A percentile compares a stretch with the other conserved stretches of the same genome.
phyloP scores from a whole-genome alignment of 495 filamentous ascomycete species.

The Trichocladium uniseriatum region DNA sequence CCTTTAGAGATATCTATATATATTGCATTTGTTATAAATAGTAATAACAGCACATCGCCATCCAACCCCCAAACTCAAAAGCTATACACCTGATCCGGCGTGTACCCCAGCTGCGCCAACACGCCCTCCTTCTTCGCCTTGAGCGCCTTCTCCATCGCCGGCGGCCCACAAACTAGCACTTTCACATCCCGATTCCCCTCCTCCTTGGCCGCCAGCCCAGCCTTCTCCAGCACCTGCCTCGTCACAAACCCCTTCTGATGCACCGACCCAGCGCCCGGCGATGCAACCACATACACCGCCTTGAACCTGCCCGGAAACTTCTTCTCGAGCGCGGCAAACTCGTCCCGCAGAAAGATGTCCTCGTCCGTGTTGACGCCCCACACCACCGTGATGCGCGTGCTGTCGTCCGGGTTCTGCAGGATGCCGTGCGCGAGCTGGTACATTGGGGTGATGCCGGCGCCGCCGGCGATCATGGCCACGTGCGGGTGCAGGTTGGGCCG shows the following conservation, averaged over 20 bases:
- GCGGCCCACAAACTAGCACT: constrained; percentile 59
- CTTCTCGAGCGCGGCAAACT: constrained; percentile 45
- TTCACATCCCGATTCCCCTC: constrained; percentile 36
- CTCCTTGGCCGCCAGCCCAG: constrained; percentile 30
- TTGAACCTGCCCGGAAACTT: constrained; percentile 49
- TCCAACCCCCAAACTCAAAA: constrained; percentile 31
- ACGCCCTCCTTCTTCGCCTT: constrained; percentile 36
- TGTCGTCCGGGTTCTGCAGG: constrained; percentile 51
- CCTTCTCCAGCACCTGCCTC: constrained; percentile 44
- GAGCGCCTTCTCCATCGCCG: constrained; percentile 51
- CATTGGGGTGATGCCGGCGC: constrained; percentile 56
- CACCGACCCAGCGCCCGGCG: constrained; percentile 32
- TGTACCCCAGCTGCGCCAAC: constrained; percentile 43
- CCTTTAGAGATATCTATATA: too few relatives aligned
- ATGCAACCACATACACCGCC: constrained; percentile 50
- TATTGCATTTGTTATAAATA: too few relatives aligned
- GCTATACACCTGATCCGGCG: constrained; percentile 44
- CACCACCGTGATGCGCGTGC: constrained; percentile 52
- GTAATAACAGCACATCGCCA: neutral
- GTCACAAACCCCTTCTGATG: constrained; percentile 48
- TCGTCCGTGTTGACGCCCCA: constrained; percentile 57
- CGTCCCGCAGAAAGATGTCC: constrained; percentile 49
- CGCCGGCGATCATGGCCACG: constrained; percentile 52
- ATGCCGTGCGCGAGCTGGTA: constrained; percentile 54
- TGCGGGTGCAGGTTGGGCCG: constrained; percentile 45